phyloP scores from a whole-genome alignment of 2,329 filamentous ascomycete genomes.

The Colletotrichum filicis region DNA sequence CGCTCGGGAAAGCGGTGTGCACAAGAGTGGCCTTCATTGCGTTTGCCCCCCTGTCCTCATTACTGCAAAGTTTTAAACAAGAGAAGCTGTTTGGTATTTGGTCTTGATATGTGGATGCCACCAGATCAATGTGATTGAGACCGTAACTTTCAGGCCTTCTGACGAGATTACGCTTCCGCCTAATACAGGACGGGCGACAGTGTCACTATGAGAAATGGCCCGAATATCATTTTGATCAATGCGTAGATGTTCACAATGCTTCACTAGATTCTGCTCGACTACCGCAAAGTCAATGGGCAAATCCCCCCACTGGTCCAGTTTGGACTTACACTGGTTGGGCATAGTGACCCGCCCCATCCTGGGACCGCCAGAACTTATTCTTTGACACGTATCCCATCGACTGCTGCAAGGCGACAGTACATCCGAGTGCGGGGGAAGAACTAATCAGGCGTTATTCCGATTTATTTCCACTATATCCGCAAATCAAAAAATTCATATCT shows the following conservation, averaged over 20 bases:
- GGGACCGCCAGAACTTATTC: background rate
- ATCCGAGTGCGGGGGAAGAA: no score
- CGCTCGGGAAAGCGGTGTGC: no score
- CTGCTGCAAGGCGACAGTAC: no score
- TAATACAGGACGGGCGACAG: constrained; percentile 38
- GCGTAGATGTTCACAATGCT: background rate
- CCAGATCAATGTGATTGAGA: constrained; percentile 63
- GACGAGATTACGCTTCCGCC: constrained; percentile 39
- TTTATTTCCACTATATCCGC: no score
- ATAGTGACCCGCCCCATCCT: background rate
- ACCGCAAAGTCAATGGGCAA: constrained; percentile 41
- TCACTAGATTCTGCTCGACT: constrained; percentile 41
- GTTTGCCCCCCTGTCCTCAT: no score
- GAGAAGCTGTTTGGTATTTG: no score
- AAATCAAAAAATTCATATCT: no score
- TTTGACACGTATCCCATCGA: constrained; percentile 12
- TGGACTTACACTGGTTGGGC: constrained; percentile 37
- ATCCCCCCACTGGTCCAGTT: constrained; percentile 39
- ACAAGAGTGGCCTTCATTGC: no score
- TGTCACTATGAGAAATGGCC: no score
- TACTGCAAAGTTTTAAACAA: no score
- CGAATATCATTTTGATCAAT: no score
- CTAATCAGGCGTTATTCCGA: no score
- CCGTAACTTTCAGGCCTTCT: constrained; percentile 50
- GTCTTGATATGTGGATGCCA: constrained; percentile 52